phyloP scores from a whole-genome alignment of 1,284 basidiomycete species.

The Blastosporella zonata region DNA sequence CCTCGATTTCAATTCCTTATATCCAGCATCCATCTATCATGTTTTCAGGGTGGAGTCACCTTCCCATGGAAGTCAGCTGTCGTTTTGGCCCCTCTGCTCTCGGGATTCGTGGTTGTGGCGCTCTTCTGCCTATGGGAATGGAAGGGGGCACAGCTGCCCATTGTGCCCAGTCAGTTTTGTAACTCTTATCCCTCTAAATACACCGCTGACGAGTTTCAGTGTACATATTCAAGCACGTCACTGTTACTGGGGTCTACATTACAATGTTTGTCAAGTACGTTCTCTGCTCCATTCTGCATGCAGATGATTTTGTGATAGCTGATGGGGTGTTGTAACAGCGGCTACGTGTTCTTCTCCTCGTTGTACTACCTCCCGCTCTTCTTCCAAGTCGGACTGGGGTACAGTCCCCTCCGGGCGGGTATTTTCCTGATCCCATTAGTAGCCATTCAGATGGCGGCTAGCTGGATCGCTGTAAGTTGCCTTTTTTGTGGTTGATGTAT shows the following conservation, averaged over 20 bases:
- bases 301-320: neutral
- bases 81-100: conserved; percentile 59
- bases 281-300: conserved; percentile 6
- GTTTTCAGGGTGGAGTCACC: conserved; percentile 56
- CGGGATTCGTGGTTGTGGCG: conserved; percentile 50
- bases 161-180: conserved; percentile 57
- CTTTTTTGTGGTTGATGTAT: neutral
- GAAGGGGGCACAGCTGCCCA: conserved; percentile 64
- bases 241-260: conserved; percentile 66
- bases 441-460: conserved; percentile 57
- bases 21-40: neutral
- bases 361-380: conserved; percentile 72
- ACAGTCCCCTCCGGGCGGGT: conserved; percentile 57
- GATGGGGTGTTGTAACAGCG: too few species aligned
- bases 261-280: conserved; percentile 62
- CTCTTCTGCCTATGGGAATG: conserved; percentile 74
- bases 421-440: conserved; percentile 66
- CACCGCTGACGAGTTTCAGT: conserved; percentile 28
- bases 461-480: conserved; percentile 49
- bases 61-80: conserved; percentile 67
- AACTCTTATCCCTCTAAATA: neutral
- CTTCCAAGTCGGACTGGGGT: conserved; percentile 70
- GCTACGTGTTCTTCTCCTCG: conserved; percentile 59
- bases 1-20: conserved; percentile 2
- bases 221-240: conserved; percentile 71